A percentile compares a stretch with the other conserved stretches of the same genome.
These are phyloP conservation scores for Parietichytrium sp. DNA, from an alignment of 108 stramenopile species.

Conservation along the genomic window DNA sequence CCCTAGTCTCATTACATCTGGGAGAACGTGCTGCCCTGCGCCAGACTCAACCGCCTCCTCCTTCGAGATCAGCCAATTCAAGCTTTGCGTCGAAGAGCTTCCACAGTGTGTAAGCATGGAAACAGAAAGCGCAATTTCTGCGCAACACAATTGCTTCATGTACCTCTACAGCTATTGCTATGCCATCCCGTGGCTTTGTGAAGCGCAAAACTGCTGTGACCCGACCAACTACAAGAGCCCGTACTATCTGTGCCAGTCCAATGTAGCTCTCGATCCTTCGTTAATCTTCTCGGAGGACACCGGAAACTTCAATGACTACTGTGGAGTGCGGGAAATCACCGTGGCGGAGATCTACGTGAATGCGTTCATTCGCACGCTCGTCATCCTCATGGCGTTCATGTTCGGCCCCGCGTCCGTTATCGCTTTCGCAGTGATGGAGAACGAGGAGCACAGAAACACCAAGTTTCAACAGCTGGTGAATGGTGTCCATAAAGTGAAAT, in stretches of 20 bases:
- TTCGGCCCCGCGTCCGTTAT: conserved; percentile 7
- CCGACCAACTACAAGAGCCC: neutral
- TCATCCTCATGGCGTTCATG: neutral
- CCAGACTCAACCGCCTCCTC: neutral
- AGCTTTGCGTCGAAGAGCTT: neutral
- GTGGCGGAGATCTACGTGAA: conserved; percentile 8
- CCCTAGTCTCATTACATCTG: no score
- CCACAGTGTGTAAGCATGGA: conserved; percentile 26
- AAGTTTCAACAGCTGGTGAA: conserved; percentile 33
- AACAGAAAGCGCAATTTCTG: neutral
- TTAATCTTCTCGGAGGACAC: neutral
- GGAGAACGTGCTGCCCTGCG: conserved; percentile 8
- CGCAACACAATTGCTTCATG: neutral
- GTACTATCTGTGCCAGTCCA: neutral
- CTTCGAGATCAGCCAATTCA: neutral
- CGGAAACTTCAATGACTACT: neutral
- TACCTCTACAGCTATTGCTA: conserved; percentile 10
- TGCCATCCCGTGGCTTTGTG: conserved; percentile 7
- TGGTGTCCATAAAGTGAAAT: neutral
- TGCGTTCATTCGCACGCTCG: conserved; percentile 23
- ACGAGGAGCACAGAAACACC: neutral
- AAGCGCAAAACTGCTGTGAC: neutral
- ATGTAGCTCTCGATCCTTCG: neutral
- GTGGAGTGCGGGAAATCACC: neutral
- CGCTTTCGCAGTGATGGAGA: conserved; percentile 35